Conservation (phyloP, 352 stramenopile genomes). For the Phytophthora sp. region DNA sequence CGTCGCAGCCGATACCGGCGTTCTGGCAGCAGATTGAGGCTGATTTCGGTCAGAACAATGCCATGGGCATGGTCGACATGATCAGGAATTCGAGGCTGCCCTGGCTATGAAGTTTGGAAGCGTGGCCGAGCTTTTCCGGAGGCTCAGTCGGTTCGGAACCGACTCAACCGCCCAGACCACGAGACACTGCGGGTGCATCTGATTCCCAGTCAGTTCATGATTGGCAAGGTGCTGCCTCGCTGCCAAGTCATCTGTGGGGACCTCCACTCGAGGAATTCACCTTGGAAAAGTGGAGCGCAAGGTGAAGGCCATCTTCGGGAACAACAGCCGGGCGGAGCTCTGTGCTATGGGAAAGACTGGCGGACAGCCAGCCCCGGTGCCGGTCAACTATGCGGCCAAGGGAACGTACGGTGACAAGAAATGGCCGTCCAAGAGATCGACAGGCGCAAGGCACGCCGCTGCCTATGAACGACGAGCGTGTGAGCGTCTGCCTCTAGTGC, state of each 20-base stretch:
- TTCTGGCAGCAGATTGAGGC: not conserved
- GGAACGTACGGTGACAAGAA: not conserved
- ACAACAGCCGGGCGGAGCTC: conserved; percentile 1
- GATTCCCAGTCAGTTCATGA: not conserved
- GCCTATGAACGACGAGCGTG: not conserved
- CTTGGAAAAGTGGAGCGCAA: conserved; percentile 11
- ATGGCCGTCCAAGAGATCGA: not conserved
- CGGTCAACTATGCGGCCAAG: not conserved
- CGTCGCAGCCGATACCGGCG: conserved; percentile 1
- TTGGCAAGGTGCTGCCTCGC: not conserved
- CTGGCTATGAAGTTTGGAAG: not conserved
- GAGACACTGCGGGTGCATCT: not conserved
- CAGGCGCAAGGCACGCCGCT: not conserved
- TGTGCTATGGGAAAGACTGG: not conserved
- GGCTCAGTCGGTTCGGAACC: not conserved
- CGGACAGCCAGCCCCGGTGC: not conserved
- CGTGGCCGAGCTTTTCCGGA: not conserved
- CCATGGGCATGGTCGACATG: not conserved
- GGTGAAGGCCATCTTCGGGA: conserved; percentile 5
- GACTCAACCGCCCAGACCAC: not conserved
- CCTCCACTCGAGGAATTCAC: not conserved
- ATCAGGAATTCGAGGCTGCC: not conserved
- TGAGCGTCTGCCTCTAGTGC: not conserved
- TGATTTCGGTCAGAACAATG: not conserved
- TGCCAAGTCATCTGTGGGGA: not conserved